Evolutionary conservation across 495 filamentous ascomycete species (phyloP).

Genomic region (Haplographium delicatum): DNA sequence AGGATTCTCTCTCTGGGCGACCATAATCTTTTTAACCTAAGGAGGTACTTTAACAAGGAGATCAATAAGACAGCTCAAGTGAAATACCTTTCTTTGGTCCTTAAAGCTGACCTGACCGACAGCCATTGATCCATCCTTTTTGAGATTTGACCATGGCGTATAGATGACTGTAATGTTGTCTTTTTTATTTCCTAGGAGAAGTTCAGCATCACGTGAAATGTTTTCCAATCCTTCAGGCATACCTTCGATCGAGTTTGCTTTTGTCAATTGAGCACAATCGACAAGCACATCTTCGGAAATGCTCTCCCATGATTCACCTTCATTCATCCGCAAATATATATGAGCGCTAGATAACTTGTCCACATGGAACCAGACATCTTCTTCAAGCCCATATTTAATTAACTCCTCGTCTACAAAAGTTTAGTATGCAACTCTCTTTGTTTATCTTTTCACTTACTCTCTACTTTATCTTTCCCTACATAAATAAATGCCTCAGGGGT

Average conservation of each 20-base stretch:
- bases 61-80: background rate
- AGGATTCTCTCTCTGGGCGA: conserved; percentile 71
- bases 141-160: conserved; percentile 95
- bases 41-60: too few relatives aligned
- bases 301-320: conserved; percentile 79
- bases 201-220: conserved; percentile 14
- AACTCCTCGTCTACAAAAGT: conserved; percentile 76
- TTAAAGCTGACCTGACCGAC: conserved; percentile 93
- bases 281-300: conserved; percentile 70
- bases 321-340: conserved; percentile 81
- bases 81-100: conserved; percentile 58
- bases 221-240: background rate
- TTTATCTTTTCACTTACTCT: conserved; percentile 58
- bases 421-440: background rate
- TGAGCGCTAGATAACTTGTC: conserved; percentile 97
- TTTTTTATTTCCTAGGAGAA: conserved; percentile 82
- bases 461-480: conserved; percentile 97
- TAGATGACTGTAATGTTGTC: conserved; percentile 96
- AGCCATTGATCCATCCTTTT: conserved; percentile 95
- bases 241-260: conserved; percentile 98
- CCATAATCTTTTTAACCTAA: conserved; percentile 74
- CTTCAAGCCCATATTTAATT: conserved; percentile 87
- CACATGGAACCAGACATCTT: conserved; percentile 98
- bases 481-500: conserved; percentile 80
- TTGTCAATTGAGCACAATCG: conserved; percentile 92